Evolutionary conservation across 129 eudicot genomes (phyloP), one percentile per base, ranked within the genome.

Genomic region (Calendula officinalis): DNA sequence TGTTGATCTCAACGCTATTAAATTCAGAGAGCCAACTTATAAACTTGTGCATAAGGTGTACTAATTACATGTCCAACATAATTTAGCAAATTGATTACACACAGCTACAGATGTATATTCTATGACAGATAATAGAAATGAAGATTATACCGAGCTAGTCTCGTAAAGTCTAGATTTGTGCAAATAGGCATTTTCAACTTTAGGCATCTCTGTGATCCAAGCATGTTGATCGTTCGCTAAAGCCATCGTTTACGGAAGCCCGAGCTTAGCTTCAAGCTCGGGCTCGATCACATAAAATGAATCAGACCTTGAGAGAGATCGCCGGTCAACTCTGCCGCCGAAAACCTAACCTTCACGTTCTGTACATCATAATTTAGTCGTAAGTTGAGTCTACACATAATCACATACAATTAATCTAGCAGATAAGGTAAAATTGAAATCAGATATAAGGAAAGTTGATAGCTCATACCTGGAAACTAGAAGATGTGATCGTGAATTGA

Each of bases 101-200:
- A 7, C 17, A 62, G 1, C 16, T 43, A 38, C 3, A 32, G 43
- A 38, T 52, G 50, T 6, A 10, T 1, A 22, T 51, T 51, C 11
- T 51, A 11, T 35, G 36, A 35, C 7, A 30, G 9, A 59, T 7
- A 1, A 22, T 7, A 40, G 50, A 15, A 12, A 39, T 6, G 17
- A 14, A 72, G 35, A 60, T 8, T 41, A 58, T 84, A 91, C 98
- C 96, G 96, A 80, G 38, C 80, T 81, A 65, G 98, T 87, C 73
- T 91, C 98, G 56, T 82, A 91, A 17, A 91, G 98, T 62, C 76
- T 82, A 80, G 81, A 91, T 68, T 91, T 91, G 62, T 79, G 86
- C 69, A 91, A 69, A 77, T 75, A 68, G 10, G 68, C 46, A 63
- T 75, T 62, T 61, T 67, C 67, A 39, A 57, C 27, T 51, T 73